These are phyloP conservation scores for Suhomyces sp. DNA, from an alignment of 805 yeast species.

Conservation along the genomic window DNA sequence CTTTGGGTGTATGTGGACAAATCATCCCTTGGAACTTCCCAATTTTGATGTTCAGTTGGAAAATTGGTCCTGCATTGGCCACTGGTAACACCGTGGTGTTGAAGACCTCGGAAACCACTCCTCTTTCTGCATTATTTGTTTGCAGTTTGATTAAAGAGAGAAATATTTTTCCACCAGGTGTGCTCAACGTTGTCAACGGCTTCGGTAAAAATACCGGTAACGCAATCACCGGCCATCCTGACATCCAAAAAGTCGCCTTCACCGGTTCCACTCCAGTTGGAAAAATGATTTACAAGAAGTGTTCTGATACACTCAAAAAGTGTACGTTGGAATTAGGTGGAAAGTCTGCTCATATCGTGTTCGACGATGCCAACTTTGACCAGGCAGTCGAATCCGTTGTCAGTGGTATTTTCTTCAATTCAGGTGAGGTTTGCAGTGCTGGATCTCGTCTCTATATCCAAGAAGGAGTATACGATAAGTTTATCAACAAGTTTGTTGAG, in stretches of 20 bases:
- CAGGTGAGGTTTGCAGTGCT: conserved; percentile 68
- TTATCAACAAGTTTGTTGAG: conserved; percentile 44
- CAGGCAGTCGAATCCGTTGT: conserved; percentile 67
- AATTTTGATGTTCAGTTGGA: conserved; percentile 71
- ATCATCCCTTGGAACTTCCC: conserved; percentile 76
- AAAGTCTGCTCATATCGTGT: conserved; percentile 60
- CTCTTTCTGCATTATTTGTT: conserved; percentile 61
- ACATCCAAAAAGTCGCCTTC: conserved; percentile 49
- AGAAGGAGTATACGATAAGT: conserved; percentile 53
- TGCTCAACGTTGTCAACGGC: conserved; percentile 67
- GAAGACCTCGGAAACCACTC: conserved; percentile 74
- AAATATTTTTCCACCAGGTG: conserved; percentile 79
- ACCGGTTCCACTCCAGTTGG: conserved; percentile 63
- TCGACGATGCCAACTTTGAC: conserved; percentile 60
- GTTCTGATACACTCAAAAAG: conserved; percentile 61
- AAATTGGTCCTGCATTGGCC: conserved; percentile 76
- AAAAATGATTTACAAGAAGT: conserved; percentile 60
- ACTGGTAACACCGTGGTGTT: conserved; percentile 71
- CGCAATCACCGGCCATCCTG: conserved; percentile 54
- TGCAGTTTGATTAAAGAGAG: conserved; percentile 57
- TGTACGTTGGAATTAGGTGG: conserved; percentile 73
- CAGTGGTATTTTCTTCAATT: conserved; percentile 58
- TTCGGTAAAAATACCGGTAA: conserved; percentile 68
- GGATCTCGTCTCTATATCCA: conserved; percentile 61
- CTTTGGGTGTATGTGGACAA: conserved; percentile 63